These are phyloP conservation scores for Arthrocladium fulminans DNA, from an alignment of 2,329 filamentous ascomycete genomes.

Conservation along the genomic window DNA sequence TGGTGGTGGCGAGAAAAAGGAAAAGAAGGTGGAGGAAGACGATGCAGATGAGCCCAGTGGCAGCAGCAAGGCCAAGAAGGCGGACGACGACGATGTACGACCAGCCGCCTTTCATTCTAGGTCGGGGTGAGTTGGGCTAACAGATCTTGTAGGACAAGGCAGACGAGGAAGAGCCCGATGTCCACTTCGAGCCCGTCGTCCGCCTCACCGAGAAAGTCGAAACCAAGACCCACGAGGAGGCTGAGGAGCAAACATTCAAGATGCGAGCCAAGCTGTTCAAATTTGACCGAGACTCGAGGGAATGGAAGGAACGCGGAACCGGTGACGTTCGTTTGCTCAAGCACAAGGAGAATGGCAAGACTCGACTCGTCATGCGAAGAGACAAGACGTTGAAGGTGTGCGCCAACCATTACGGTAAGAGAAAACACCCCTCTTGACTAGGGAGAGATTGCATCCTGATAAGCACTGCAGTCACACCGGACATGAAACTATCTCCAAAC, in stretches of 20 bases:
- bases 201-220: constrained; percentile 95
- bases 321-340: constrained; percentile 93
- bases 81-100: constrained; percentile 45
- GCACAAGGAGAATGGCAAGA: constrained; percentile 98
- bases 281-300: constrained; percentile 81
- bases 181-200: constrained; percentile 95
- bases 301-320: constrained; percentile 99
- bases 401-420: constrained; percentile 94
- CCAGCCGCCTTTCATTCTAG: constrained; percentile 20
- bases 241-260: constrained; percentile 96
- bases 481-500: constrained; percentile 98
- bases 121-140: constrained; percentile 9
- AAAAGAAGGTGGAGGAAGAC: constrained; percentile 69
- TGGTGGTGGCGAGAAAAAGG: constrained; percentile 93
- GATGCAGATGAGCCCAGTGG: constrained; percentile 80
- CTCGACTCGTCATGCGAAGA: constrained; percentile 91
- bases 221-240: constrained; percentile 95
- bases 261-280: constrained; percentile 99
- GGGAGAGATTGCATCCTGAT: constrained; percentile 18
- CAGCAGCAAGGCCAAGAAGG: constrained; percentile 70
- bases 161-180: constrained; percentile 77
- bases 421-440: neutral
- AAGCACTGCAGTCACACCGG: constrained; percentile 68
- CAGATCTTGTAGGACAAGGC: constrained; percentile 41
- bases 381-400: constrained; percentile 99